Evolutionary conservation across 1,284 basidiomycete genomes (phyloP).

Genomic region (Tremellales sp.): DNA sequence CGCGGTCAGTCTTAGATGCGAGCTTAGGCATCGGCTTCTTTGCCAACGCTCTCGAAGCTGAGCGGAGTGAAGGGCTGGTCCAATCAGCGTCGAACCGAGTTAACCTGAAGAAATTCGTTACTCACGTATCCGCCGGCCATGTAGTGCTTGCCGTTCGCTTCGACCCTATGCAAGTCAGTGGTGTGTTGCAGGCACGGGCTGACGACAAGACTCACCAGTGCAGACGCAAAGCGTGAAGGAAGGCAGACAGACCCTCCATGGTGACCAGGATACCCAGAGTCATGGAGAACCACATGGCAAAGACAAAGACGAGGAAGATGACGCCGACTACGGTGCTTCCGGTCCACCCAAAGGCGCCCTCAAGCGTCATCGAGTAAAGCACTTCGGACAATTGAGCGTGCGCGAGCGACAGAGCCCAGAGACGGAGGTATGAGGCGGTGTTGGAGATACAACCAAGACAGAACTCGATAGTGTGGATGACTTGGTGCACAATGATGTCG

Average conservation of each 20-base stretch:
- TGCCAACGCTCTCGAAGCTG: constrained; percentile 35
- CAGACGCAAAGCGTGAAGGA: constrained; percentile 91
- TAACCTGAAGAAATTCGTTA: neutral
- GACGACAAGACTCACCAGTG: constrained; percentile 61
- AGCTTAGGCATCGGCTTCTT: constrained; percentile 17
- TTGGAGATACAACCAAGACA: constrained; percentile 98
- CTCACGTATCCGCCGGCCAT: constrained; percentile 70
- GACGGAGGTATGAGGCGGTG: constrained; percentile 96
- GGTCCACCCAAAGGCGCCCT: constrained; percentile 51
- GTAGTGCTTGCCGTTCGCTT: constrained; percentile 95
- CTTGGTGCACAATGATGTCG: constrained; percentile 92
- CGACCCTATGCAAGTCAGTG: constrained; percentile 55
- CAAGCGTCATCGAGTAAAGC: constrained; percentile 80
- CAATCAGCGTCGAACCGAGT: constrained; percentile 1
- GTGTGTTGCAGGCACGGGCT: neutral
- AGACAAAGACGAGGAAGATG: constrained; percentile 63
- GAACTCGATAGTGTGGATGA: constrained; percentile 98
- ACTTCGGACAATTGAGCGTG: constrained; percentile 98
- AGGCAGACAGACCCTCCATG: constrained; percentile 95
- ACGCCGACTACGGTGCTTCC: constrained; percentile 54
- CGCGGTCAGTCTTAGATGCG: neutral
- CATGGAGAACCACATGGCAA: constrained; percentile 72
- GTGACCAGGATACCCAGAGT: constrained; percentile 78
- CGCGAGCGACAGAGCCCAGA: constrained; percentile 97
- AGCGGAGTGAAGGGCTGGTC: constrained; percentile 47